Percentiles rank a stretch among this genome's conserved stretches.
phyloP scores from a whole-genome alignment of 2,329 filamentous ascomycete species.

The Parascedosporium putredinis region DNA sequence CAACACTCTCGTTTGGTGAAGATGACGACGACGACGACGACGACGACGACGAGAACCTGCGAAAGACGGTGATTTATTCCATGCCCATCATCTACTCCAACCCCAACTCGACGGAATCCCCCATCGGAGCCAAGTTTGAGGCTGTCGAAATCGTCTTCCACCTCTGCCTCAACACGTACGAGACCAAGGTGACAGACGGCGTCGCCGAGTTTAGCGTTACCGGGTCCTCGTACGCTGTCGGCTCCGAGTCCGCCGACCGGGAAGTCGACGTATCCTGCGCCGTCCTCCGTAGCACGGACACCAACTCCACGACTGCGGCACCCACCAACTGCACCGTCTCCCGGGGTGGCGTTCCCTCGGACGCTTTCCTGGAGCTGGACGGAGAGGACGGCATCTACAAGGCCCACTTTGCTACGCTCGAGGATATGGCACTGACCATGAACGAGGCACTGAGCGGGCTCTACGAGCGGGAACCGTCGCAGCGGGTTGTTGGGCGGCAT shows the following conservation, averaged over 20 bases:
- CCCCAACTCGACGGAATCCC: conserved; percentile 8
- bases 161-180: conserved; percentile 19
- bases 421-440: conserved; percentile 10
- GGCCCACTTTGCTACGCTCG: conserved; percentile 7
- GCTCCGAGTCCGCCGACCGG: neutral
- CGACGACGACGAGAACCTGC: no score
- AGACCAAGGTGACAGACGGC: conserved; percentile 4
- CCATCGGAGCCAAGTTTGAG: conserved; percentile 11
- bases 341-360: neutral
- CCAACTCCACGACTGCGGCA: neutral
- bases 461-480: conserved; percentile 9
- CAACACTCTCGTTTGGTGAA: conserved; percentile 15
- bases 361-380: conserved; percentile 7
- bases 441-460: conserved; percentile 8
- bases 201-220: neutral
- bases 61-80: conserved; percentile 16
- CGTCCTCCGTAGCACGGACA: neutral
- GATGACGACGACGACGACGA: conserved; percentile 11
- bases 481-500: neutral
- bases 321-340: conserved; percentile 9
- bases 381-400: neutral
- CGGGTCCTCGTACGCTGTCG: neutral
- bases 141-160: conserved; percentile 20
- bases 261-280: conserved; percentile 5
- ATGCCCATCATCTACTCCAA: conserved; percentile 19